phyloP scores from a whole-genome alignment of 2,329 filamentous ascomycete species.

The Ilyonectria mors-panacis region DNA sequence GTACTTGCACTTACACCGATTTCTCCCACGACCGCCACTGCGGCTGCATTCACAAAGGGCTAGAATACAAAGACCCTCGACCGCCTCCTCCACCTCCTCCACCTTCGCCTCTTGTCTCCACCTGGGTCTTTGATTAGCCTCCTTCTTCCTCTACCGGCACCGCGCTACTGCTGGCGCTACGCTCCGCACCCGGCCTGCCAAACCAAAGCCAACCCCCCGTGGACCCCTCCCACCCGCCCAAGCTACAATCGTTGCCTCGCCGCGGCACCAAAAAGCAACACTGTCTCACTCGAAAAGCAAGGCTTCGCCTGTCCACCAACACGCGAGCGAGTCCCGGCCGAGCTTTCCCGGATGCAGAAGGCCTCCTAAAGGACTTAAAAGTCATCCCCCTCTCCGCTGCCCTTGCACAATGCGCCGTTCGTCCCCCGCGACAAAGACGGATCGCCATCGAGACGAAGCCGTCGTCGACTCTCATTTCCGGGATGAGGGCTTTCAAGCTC shows the following conservation, averaged over 20 bases:
- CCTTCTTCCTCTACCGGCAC: constrained; percentile 23
- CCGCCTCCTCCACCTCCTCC: background rate
- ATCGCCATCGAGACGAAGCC: constrained; percentile 38
- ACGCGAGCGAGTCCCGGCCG: constrained; percentile 35
- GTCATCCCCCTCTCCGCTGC: constrained; percentile 24
- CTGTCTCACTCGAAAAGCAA: constrained; percentile 47
- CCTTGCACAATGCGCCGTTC: constrained; percentile 44
- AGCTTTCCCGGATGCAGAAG: constrained; percentile 45
- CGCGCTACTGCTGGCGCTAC: constrained; percentile 27
- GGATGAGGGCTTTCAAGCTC: constrained; percentile 42
- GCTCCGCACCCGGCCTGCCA: constrained; percentile 21
- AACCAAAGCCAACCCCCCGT: constrained; percentile 8
- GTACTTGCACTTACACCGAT: background rate
- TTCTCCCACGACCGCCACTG: background rate
- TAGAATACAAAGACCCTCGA: background rate
- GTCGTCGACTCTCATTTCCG: constrained; percentile 31
- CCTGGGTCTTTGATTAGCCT: constrained; percentile 30
- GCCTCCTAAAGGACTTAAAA: constrained; percentile 37
- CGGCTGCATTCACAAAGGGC: background rate
- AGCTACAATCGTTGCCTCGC: constrained; percentile 28
- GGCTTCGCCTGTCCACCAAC: constrained; percentile 35
- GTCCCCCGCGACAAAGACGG: constrained; percentile 34
- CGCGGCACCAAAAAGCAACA: constrained; percentile 36
- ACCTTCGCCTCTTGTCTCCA: constrained; percentile 9
- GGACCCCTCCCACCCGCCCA: constrained; percentile 9